Conservation (phyloP, 1,284 basidiomycete species). For the Xerocomus cyaneibrunnescens region DNA sequence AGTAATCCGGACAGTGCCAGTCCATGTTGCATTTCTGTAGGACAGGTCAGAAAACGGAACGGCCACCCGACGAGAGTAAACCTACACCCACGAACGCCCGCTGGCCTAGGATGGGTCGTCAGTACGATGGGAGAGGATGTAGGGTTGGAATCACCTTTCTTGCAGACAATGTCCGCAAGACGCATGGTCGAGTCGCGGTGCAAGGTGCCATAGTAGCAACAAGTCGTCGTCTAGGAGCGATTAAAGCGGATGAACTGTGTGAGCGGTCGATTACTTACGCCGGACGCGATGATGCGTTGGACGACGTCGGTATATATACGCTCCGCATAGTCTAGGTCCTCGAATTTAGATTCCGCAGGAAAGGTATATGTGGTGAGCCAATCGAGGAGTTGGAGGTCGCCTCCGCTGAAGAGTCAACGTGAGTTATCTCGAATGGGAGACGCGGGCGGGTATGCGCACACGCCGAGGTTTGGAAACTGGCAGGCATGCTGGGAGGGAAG, state of each 20-base stretch:
- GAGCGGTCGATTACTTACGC: conserved; percentile 50
- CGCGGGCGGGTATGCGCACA: conserved; percentile 42
- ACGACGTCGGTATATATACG: conserved; percentile 76
- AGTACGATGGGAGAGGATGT: neutral
- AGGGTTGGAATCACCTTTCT: conserved; percentile 47
- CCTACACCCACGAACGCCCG: conserved; percentile 82
- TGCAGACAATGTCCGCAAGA: conserved; percentile 75
- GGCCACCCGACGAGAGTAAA: conserved; percentile 11
- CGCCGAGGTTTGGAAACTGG: conserved; percentile 83
- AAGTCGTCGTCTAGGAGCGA: conserved; percentile 77
- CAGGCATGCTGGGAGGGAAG: conserved; percentile 74
- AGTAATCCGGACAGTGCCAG: conserved; percentile 65
- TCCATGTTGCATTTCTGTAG: conserved; percentile 96
- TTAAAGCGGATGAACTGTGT: neutral
- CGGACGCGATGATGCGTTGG: conserved; percentile 69
- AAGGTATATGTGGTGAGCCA: conserved; percentile 91
- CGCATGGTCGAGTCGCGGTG: conserved; percentile 82
- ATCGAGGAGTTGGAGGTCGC: conserved; percentile 84
- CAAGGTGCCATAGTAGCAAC: conserved; percentile 88
- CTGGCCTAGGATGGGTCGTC: conserved; percentile 56
- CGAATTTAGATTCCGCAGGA: conserved; percentile 83
- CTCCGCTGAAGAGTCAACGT: conserved; percentile 51
- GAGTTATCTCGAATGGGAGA: conserved; percentile 2
- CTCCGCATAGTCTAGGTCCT: conserved; percentile 70
- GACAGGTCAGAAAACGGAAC: conserved; percentile 13